Evolutionary conservation across 805 yeast genomes (phyloP).

Genomic region (Wickerhamomyces strasburgensis): DNA sequence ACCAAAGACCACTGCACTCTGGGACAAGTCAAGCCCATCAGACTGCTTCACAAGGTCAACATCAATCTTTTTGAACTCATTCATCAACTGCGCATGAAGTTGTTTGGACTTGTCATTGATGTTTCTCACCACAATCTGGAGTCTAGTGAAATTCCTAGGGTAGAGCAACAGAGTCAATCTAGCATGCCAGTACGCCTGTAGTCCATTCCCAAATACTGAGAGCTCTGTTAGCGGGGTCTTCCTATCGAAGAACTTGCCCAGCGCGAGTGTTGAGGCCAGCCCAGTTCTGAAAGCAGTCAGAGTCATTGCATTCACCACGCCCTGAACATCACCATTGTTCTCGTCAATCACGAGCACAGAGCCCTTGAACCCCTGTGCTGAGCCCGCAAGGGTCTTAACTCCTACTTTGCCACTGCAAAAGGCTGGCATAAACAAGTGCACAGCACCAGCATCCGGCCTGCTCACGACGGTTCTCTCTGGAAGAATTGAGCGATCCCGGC

Average conservation of each 20-base stretch:
- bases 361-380: slow-evolving; percentile 56
- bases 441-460: slow-evolving; percentile 31
- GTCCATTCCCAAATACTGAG: slow-evolving; percentile 55
- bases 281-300: slow-evolving; percentile 68
- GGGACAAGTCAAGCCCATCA: slow-evolving; percentile 26
- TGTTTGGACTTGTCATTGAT: slow-evolving; percentile 32
- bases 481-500: slow-evolving; percentile 38
- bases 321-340: slow-evolving; percentile 44
- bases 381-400: slow-evolving; percentile 55
- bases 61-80: slow-evolving; percentile 26
- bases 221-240: slow-evolving; percentile 21
- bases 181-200: slow-evolving; percentile 63
- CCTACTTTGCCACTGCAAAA: slow-evolving; percentile 50
- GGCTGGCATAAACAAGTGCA: slow-evolving; percentile 66
- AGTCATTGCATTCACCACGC: slow-evolving; percentile 52
- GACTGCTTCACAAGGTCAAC: slow-evolving; percentile 22
- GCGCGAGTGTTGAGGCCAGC: slow-evolving; percentile 45
- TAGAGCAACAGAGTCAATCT: slow-evolving; percentile 38
- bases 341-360: slow-evolving; percentile 47
- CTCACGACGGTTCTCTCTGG: slow-evolving; percentile 50
- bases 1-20: slow-evolving; percentile 48
- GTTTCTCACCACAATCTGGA: slow-evolving; percentile 43
- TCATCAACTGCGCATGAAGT: slow-evolving; percentile 24
- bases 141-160: slow-evolving; percentile 31
- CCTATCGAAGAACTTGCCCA: slow-evolving; percentile 32